Conservation (phyloP, 306 rosid genomes). For the Prosopis cineraria region DNA sequence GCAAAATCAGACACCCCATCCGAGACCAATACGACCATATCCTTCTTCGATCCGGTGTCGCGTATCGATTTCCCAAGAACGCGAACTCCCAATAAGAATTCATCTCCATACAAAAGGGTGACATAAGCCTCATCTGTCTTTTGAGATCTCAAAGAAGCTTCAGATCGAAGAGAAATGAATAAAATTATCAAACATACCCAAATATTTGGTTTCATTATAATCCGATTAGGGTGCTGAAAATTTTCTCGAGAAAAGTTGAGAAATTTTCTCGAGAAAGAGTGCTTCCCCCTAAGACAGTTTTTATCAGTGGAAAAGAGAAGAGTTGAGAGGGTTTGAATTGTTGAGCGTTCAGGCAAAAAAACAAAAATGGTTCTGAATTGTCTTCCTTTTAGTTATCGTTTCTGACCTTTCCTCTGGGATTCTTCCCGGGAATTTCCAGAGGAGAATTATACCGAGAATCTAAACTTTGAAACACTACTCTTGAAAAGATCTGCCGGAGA, state of each 20-base stretch:
- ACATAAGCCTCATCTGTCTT: conserved; percentile 71
- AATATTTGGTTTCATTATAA: conserved; percentile 41
- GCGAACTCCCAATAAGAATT: conserved; percentile 90
- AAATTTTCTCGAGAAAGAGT: conserved; percentile 20
- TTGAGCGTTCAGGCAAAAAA: neutral
- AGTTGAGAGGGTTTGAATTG: conserved; percentile 24
- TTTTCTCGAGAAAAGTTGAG: neutral
- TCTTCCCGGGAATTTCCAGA: conserved; percentile 15
- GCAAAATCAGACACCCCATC: conserved; percentile 95
- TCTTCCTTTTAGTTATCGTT: neutral
- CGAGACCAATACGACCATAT: conserved; percentile 91
- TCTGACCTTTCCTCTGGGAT: conserved; percentile 21
- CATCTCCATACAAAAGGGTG: conserved; percentile 95
- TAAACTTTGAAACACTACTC: neutral
- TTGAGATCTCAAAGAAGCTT: conserved; percentile 51
- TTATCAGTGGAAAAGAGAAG: neutral
- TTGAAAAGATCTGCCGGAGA: neutral
- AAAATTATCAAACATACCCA: conserved; percentile 39
- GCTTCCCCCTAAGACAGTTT: neutral
- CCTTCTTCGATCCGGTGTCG: conserved; percentile 79
- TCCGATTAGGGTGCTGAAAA: neutral
- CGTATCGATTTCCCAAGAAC: conserved; percentile 94
- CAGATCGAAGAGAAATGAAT: conserved; percentile 35
- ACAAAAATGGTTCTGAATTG: conserved; percentile 12
- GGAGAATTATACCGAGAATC: neutral